Percentiles rank a stretch among this genome's conserved stretches.
Evolutionary conservation across 179 eudicot species (phyloP).

Genomic region (Beta corolliflora): DNA sequence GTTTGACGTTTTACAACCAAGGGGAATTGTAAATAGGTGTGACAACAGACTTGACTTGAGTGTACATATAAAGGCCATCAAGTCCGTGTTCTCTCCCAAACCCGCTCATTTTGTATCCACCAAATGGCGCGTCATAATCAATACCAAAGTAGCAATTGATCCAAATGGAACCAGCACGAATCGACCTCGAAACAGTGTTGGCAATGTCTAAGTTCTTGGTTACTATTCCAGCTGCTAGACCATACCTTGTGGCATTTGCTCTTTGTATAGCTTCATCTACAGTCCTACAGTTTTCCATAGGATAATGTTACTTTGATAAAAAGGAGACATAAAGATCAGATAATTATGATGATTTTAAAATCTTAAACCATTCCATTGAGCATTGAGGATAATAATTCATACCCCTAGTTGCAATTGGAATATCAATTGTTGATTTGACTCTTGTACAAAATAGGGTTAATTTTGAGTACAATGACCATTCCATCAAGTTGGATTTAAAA

Average conservation of each 20-base stretch:
- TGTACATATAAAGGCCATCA: constrained; percentile 61
- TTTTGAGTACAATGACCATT: too few relatives aligned
- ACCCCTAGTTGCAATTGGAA: too few relatives aligned
- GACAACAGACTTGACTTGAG: constrained; percentile 68
- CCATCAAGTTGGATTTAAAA: too few relatives aligned
- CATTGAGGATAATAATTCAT: too few relatives aligned
- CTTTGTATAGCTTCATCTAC: constrained; percentile 68
- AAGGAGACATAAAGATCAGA: too few relatives aligned
- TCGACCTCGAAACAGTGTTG: constrained; percentile 78
- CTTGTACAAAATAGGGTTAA: too few relatives aligned
- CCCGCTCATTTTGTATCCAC: constrained; percentile 93
- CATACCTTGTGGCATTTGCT: constrained; percentile 68
- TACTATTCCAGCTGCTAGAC: constrained; percentile 75
- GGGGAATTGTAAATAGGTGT: constrained; percentile 77
- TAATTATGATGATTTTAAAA: too few relatives aligned
- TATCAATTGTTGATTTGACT: too few relatives aligned
- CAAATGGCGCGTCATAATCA: constrained; percentile 59
- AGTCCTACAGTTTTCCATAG: constrained; percentile 41
- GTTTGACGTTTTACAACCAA: constrained; percentile 53
- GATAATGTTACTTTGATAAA: not conserved
- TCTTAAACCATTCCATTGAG: too few relatives aligned
- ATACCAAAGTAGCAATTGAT: constrained; percentile 78
- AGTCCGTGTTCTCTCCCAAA: constrained; percentile 68
- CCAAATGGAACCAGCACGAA: constrained; percentile 76
- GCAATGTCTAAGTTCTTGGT: constrained; percentile 68